A percentile compares a stretch with the other conserved stretches of the same genome.
phyloP scores from a whole-genome alignment of 179 eudicot genomes.

The Monotropa hypopitys region DNA sequence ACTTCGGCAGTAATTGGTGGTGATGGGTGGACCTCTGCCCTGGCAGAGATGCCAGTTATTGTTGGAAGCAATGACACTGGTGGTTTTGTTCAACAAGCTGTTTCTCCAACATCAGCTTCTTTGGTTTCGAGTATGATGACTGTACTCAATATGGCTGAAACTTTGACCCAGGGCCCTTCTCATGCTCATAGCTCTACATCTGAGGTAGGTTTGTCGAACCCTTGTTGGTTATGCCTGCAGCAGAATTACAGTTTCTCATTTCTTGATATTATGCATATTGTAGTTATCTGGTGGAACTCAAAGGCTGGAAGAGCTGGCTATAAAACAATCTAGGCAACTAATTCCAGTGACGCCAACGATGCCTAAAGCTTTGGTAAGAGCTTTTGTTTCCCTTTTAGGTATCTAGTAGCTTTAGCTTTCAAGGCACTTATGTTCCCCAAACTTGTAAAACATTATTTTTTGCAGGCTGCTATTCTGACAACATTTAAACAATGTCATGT shows the following conservation, averaged over 20 bases:
- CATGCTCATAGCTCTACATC: conserved; percentile 29
- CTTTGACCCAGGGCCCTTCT: conserved; percentile 55
- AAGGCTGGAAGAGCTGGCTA: conserved; percentile 69
- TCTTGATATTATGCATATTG: background rate
- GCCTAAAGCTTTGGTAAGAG: conserved; percentile 56
- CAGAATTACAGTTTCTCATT: background rate
- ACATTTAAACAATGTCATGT: background rate
- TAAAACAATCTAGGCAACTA: conserved; percentile 63
- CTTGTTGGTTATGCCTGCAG: background rate
- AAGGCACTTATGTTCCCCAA: background rate
- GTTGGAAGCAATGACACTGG: conserved; percentile 32
- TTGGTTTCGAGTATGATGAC: conserved; percentile 17
- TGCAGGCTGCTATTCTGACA: background rate
- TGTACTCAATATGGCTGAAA: conserved; percentile 78
- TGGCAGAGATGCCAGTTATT: conserved; percentile 53
- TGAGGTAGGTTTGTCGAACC: conserved; percentile 31
- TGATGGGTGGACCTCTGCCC: conserved; percentile 72
- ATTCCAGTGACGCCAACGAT: conserved; percentile 61
- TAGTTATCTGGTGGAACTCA: conserved; percentile 48
- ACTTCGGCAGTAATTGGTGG: conserved; percentile 33
- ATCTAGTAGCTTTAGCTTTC: background rate
- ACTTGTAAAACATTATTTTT: background rate
- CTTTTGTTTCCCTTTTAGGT: background rate
- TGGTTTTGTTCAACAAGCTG: conserved; percentile 19
- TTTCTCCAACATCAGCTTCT: conserved; percentile 18